Percentiles rank a stretch among this genome's conserved stretches.
Conservation (phyloP, 352 stramenopile genomes). For the Phytophthora rubi region DNA sequence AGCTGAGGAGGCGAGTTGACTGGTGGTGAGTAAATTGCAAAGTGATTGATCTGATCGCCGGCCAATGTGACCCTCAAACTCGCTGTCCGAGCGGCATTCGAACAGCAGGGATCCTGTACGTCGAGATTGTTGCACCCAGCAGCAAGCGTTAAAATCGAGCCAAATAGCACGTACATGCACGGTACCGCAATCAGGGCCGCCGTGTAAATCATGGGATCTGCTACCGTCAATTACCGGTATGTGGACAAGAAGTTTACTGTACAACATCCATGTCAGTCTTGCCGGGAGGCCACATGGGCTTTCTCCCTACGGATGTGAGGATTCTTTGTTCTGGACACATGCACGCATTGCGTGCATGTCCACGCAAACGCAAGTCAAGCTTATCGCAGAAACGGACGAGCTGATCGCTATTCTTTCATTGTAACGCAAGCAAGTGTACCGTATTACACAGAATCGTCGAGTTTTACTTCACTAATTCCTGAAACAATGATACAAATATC, state of each 20-base stretch:
- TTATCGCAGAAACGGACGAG: conserved; percentile 6
- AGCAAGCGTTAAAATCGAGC: conserved; percentile 1
- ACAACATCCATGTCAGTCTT: neutral
- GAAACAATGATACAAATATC: neutral
- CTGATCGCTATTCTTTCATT: neutral
- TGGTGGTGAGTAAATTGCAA: conserved; percentile 25
- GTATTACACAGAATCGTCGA: too few species aligned
- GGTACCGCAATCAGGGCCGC: neutral
- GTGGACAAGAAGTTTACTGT: neutral
- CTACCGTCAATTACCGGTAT: conserved; percentile 7
- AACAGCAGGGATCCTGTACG: conserved; percentile 8
- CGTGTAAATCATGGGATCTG: conserved; percentile 28
- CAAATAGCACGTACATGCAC: neutral
- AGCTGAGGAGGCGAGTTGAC: conserved; percentile 15
- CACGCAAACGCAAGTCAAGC: neutral
- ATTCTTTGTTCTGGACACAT: conserved; percentile 8
- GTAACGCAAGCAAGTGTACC: neutral
- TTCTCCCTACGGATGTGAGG: conserved; percentile 19
- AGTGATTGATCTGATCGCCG: conserved; percentile 16
- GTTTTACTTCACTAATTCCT: neutral
- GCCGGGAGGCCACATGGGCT: conserved; percentile 9
- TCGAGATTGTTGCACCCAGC: conserved; percentile 12
- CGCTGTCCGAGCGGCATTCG: conserved; percentile 16
- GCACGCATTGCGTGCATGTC: too few species aligned
- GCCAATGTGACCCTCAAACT: neutral